These are phyloP conservation scores for Retiboletus flavoniger DNA, from an alignment of 1,284 basidiomycete genomes.

Conservation along the genomic window DNA sequence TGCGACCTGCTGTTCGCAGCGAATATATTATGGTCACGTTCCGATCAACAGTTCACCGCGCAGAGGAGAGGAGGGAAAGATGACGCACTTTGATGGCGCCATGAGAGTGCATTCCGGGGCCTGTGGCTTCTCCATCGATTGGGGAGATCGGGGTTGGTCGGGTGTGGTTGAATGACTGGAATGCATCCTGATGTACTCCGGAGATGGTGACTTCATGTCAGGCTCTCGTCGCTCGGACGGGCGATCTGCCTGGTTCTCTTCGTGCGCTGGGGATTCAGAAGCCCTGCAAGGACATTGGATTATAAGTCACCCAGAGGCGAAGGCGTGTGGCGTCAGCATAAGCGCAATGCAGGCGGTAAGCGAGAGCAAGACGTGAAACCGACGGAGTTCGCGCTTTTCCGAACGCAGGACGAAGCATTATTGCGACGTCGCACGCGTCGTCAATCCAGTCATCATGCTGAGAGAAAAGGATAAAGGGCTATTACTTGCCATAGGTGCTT, in stretches of 20 bases:
- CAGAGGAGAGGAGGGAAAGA: slow-evolving; percentile 7
- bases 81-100: slow-evolving; percentile 28
- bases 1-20: slow-evolving; percentile 34
- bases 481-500: slow-evolving; percentile 36
- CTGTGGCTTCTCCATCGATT: slow-evolving; percentile 21
- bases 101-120: slow-evolving; percentile 25
- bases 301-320: slow-evolving; percentile 21
- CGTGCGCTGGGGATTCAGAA: slow-evolving; percentile 29
- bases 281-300: slow-evolving; percentile 28
- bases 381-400: slow-evolving; percentile 20
- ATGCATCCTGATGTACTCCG: slow-evolving; percentile 21
- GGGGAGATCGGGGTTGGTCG: slow-evolving; percentile 23
- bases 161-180: slow-evolving; percentile 21
- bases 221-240: slow-evolving; percentile 13
- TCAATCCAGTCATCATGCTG: slow-evolving; percentile 1
- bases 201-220: slow-evolving; percentile 21
- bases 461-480: slow-evolving; percentile 8
- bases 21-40: slow-evolving; percentile 21
- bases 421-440: slow-evolving; percentile 13
- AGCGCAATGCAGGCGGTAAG: slow-evolving; percentile 24
- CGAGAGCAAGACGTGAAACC: slow-evolving; percentile 15
- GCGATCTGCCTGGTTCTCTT: slow-evolving; percentile 23
- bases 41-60: slow-evolving; percentile 27
- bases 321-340: slow-evolving; percentile 35
- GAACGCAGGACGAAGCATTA: slow-evolving; percentile 12